Base-by-base conservation (phyloP, 2,329 filamentous ascomycete species). In the Fusarium begoniae region DNA sequence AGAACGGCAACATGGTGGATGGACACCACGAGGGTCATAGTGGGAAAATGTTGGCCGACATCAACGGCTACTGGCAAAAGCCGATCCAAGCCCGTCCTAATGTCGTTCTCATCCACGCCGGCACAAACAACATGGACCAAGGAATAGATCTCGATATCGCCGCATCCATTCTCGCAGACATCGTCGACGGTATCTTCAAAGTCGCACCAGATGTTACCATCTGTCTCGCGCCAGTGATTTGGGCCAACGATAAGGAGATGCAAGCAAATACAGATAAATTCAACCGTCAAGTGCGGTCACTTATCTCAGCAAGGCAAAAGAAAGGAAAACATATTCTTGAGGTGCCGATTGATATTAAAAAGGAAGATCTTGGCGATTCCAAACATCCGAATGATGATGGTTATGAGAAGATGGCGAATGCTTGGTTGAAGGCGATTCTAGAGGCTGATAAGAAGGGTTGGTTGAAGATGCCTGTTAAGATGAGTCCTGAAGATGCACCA, bases 361-460 rank as follows among this genome's bases (percentile, higher is more conserved):
- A 65, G 28, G 48, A 41, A 9, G 72, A 74, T 38, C 63, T 74
- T 2, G 55, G n/a, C 8, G 72, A 74, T 8, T 30, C 43, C 0
- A 74, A 74, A 14, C 72, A 74, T 20, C 72, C 72, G 8, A 74
- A 74, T 14, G 63, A 74, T 28, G 24, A 26, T n/a, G 72, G 72
- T 2, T 74, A 74, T 40, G 41, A 72, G 40, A 74, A 74, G 41
- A 74, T 74, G 72, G 67, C 72, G 4, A 35, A 68, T 24, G 71
- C 72, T 15, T 74, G 72, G 72, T 18, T 72, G 9, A 53, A 72
- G n/a, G 67, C 53, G 13, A 74, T 74, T 38, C 12, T 59, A 1
- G 59, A 69, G 20, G 72, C 71, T 22, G 56, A 72, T 14, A 35
- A 51, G 30, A 73, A 47, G 24, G 71, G 67, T 17, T 74, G 71